Conservation (phyloP, 768 basidiomycete species). For the Amanita inopinata region DNA sequence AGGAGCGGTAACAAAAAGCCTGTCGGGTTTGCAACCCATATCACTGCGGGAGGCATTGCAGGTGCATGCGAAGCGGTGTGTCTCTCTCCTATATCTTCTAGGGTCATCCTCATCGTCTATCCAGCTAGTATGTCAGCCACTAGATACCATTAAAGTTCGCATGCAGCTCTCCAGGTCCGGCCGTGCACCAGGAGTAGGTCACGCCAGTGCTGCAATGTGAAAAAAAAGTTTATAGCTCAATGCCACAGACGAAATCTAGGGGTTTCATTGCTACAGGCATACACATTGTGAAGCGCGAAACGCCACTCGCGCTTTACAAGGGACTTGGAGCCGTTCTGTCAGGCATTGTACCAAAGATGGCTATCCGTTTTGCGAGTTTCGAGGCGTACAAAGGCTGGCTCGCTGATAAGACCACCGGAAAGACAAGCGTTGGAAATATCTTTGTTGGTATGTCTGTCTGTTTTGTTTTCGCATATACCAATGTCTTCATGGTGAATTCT, state of each 20-base stretch:
- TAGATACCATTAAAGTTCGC: conserved; percentile 99
- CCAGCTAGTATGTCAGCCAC: conserved; percentile 78
- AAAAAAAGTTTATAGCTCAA: conserved; percentile 1
- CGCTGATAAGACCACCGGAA: conserved; percentile 66
- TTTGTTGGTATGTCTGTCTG: conserved; percentile 64
- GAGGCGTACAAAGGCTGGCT: conserved; percentile 87
- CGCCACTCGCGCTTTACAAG: conserved; percentile 94
- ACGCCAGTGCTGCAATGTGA: conserved; percentile 3
- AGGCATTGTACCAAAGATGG: conserved; percentile 99
- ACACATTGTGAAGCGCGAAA: conserved; percentile 84
- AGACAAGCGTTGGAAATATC: conserved; percentile 68
- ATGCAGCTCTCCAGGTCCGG: conserved; percentile 94
- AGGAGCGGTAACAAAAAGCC: conserved; percentile 58
- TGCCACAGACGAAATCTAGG: conserved; percentile 90
- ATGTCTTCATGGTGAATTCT: conserved; percentile 6
- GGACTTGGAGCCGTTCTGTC: conserved; percentile 93
- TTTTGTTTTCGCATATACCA: conserved; percentile 1
- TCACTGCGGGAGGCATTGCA: conserved; percentile 90
- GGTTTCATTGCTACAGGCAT: conserved; percentile 89
- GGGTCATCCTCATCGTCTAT: not conserved
- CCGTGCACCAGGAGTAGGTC: conserved; percentile 69
- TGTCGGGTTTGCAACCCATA: conserved; percentile 79
- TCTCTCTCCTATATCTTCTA: conserved; percentile 6
- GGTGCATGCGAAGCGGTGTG: conserved; percentile 88
- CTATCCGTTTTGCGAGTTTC: conserved; percentile 96